Conservation (phyloP, 495 filamentous ascomycete genomes). For the Tuber indicum region DNA sequence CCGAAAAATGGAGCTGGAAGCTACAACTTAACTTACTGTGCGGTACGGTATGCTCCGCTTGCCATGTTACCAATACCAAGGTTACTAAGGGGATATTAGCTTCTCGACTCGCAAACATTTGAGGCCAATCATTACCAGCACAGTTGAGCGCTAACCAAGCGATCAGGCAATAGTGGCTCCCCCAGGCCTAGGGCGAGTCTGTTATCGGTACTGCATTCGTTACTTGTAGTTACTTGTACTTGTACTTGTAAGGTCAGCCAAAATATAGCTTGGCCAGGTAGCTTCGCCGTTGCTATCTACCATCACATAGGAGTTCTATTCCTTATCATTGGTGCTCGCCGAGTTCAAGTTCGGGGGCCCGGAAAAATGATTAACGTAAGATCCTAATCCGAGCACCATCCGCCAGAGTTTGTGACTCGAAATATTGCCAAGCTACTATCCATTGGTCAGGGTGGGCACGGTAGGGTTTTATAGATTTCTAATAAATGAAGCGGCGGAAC, state of each 20-base stretch:
- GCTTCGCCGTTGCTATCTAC: neutral
- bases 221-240: neutral
- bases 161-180: neutral
- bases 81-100: neutral
- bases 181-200: neutral
- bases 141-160: neutral
- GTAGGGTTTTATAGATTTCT: constrained; percentile 7
- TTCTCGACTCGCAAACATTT: neutral
- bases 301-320: neutral
- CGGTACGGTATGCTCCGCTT: neutral
- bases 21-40: neutral
- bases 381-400: neutral
- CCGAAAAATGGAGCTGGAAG: constrained; percentile 1
- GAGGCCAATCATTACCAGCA: neutral
- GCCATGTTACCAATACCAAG: neutral
- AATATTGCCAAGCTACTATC: neutral
- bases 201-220: neutral
- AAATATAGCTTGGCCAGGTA: neutral
- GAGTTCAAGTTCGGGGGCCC: neutral
- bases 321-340: neutral
- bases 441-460: neutral
- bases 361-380: constrained; percentile 5
- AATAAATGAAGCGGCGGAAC: neutral
- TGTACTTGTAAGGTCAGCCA: neutral
- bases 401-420: neutral